Base-by-base conservation (phyloP, 352 stramenopile genomes). In the Phytopythium helicoides region DNA sequence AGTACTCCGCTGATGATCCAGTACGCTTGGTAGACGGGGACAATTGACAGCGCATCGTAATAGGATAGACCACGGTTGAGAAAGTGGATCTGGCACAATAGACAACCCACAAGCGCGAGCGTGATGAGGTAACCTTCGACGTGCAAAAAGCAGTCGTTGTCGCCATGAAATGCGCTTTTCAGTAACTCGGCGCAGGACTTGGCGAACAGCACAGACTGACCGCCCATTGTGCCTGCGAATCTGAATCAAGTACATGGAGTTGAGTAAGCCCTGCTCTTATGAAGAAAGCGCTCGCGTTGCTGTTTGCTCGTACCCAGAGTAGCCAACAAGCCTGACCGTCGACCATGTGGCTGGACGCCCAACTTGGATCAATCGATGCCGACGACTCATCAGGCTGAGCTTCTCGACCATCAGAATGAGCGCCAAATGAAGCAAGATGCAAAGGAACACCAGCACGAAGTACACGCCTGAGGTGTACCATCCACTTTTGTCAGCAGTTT, bases 1-100 rank as follows among this genome's bases (percentile, higher is more conserved):
- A 96, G 67, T 26, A 97, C 84, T 10, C 85, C 83, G 18, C 72
- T 94, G 52, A 96, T 86, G 55, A 96, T 95, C 76, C 86, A 97
- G 54, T 96, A 97, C 6, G 74, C 78, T 58, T 95, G 86, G 54
- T 93, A 94, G 14, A 95, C 80, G 0, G 86, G 86, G 19, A 95
- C 82, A 31, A 95, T 74, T 8, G 79, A 87, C 0, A 95, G 67
- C 35, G 86, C 86, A 54, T 95, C 86, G 52, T 87, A 95, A 47
- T 86, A 68, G 10, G 83, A 59, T 3, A 95, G 63, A 0, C 79
- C 84, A 33, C 77, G 76, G 47, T 94, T 94, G 18, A 95, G 64
- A 47, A 85, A 92, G 41, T 89, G 79, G 40, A 95, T 79, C 65
- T 92, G 81, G 19, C 76, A 75, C 5, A 82, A 47, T 21, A 95